A percentile compares a stretch with the other conserved stretches of the same genome.
phyloP scores from a whole-genome alignment of 2,329 filamentous ascomycete genomes.

The Fusarium sacchari region DNA sequence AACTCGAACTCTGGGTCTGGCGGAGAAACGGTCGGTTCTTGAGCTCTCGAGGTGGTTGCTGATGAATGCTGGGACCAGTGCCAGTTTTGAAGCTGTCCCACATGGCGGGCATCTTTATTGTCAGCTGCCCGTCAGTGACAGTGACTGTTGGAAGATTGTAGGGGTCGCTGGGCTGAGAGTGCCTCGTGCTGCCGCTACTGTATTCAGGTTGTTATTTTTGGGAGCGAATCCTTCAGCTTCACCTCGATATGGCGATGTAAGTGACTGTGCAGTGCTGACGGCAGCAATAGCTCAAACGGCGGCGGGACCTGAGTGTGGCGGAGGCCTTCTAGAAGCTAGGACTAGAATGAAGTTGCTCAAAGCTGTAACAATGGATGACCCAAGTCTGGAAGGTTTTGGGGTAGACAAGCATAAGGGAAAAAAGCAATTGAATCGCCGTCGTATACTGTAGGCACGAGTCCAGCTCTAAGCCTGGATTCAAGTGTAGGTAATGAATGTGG shows the following conservation, averaged over 20 bases:
- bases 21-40: constrained; percentile 44
- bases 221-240: constrained; percentile 20
- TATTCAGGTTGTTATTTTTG: constrained; percentile 36
- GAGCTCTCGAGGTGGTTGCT: constrained; percentile 41
- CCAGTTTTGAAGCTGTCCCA: constrained; percentile 43
- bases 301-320: constrained; percentile 15
- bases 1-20: constrained; percentile 16
- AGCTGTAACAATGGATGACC: neutral
- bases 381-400: neutral
- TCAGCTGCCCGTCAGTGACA: constrained; percentile 14
- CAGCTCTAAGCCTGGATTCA: constrained; percentile 32
- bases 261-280: constrained; percentile 32
- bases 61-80: constrained; percentile 33
- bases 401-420: constrained; percentile 3
- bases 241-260: constrained; percentile 12
- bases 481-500: constrained; percentile 25
- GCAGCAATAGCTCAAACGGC: constrained; percentile 12
- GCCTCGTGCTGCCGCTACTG: constrained; percentile 28
- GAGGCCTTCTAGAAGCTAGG: constrained; percentile 20
- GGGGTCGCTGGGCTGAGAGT: constrained; percentile 8
- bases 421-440: constrained; percentile 9
- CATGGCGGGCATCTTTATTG: constrained; percentile 40
- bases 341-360: neutral
- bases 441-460: constrained; percentile 32
- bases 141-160: constrained; percentile 9